These are phyloP conservation scores for Cerrena zonata DNA, from an alignment of 1,284 basidiomycete genomes.

Conservation along the genomic window DNA sequence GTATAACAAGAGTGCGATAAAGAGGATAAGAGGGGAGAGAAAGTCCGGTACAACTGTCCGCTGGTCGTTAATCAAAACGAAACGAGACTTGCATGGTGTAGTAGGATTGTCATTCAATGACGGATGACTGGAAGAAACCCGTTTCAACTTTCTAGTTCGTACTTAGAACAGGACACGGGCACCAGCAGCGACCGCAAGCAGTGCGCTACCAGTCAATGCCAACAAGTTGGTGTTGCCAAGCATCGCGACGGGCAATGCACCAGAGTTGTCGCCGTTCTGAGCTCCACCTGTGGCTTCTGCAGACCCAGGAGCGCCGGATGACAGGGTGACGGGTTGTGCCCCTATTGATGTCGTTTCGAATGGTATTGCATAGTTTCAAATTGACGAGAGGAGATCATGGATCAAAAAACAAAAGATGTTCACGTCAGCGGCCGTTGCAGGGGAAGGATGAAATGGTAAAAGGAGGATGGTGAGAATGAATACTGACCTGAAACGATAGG, in stretches of 20 bases:
- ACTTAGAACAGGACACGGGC: neutral
- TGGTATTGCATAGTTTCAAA: neutral
- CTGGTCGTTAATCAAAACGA: no score
- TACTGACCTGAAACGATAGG: constrained; percentile 31
- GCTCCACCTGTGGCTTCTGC: constrained; percentile 23
- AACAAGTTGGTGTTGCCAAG: constrained; percentile 10
- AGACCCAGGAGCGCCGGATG: constrained; percentile 34
- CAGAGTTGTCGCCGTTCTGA: constrained; percentile 11
- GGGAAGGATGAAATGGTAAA: neutral
- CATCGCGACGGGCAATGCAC: constrained; percentile 10
- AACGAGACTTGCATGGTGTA: no score
- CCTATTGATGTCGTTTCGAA: constrained; percentile 13
- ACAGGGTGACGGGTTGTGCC: constrained; percentile 22
- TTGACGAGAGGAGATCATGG: neutral
- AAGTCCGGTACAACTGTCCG: no score
- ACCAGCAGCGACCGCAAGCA: constrained; percentile 12
- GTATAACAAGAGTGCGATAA: no score
- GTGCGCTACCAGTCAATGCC: constrained; percentile 12
- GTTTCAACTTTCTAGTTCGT: neutral
- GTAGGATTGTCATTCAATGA: neutral
- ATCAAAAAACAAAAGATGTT: neutral
- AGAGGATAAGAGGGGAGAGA: no score
- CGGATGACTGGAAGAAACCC: no score
- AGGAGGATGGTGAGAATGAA: neutral
- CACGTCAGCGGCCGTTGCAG: neutral